These are phyloP conservation scores for Camellia lanceoleosa DNA, from an alignment of 148 eudicot genomes.

Conservation along the genomic window DNA sequence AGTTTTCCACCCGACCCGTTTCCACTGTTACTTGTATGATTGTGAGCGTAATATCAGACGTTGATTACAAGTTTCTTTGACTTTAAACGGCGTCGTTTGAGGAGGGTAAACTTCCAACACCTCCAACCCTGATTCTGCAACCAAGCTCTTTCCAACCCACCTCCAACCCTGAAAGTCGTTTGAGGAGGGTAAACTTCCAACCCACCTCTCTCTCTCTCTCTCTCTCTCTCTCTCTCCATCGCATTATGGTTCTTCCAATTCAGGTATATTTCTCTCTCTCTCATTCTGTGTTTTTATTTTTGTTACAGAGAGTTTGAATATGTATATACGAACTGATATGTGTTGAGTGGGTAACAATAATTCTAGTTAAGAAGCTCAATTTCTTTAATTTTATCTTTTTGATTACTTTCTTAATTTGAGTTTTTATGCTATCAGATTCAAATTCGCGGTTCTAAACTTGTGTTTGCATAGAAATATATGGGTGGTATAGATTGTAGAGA, in stretches of 20 bases:
- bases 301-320: not conserved
- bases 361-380: not conserved
- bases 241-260: not conserved
- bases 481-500: too few relatives aligned
- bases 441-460: not conserved
- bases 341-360: not conserved
- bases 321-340: not conserved
- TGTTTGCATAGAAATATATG: not conserved
- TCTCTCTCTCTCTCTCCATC: not conserved
- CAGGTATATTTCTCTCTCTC: not conserved
- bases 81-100: not conserved
- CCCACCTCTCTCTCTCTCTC: not conserved
- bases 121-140: too few relatives aligned
- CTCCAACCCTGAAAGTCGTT: too few relatives aligned
- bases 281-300: too few relatives aligned
- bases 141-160: too few relatives aligned
- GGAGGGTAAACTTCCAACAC: too few relatives aligned
- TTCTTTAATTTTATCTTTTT: not conserved
- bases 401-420: not conserved
- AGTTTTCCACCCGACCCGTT: too few relatives aligned
- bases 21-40: not conserved
- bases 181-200: too few relatives aligned
- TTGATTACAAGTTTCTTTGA: too few relatives aligned
- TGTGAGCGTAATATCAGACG: not conserved
- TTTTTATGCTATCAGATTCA: not conserved